Conservation (phyloP, 179 eudicot species). For the Beta corolliflora region DNA sequence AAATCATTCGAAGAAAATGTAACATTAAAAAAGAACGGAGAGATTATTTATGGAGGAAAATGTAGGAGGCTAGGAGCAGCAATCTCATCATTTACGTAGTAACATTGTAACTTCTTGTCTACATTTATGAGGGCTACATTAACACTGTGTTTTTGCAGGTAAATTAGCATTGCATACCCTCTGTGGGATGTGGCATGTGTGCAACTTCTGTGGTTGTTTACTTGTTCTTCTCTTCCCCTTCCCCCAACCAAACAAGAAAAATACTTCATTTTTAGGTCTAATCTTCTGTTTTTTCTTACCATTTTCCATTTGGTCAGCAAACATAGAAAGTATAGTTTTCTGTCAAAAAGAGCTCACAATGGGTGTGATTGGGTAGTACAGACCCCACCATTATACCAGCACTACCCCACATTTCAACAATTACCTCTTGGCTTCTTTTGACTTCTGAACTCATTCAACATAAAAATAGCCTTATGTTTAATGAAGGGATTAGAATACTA, state of each 20-base stretch:
- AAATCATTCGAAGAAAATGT: too few relatives aligned
- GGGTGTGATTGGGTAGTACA: background rate
- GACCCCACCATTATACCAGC: conserved; percentile 19
- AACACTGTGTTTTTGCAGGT: too few relatives aligned
- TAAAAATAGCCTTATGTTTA: background rate
- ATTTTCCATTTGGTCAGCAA: background rate
- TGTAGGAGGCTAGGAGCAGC: too few relatives aligned
- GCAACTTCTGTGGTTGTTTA: background rate
- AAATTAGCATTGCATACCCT: too few relatives aligned
- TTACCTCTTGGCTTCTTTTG: conserved; percentile 17
- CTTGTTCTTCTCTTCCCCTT: background rate
- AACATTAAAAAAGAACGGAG: too few relatives aligned
- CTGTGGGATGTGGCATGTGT: too few relatives aligned
- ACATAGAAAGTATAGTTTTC: background rate
- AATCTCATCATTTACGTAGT: too few relatives aligned
- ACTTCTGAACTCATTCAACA: background rate
- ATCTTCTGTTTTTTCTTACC: background rate
- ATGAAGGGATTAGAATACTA: background rate
- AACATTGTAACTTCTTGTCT: too few relatives aligned
- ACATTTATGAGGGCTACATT: too few relatives aligned
- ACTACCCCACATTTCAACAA: conserved; percentile 5
- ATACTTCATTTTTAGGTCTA: background rate
- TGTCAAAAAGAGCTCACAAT: background rate
- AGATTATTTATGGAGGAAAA: too few relatives aligned
- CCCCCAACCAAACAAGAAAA: background rate